Evolutionary conservation across 371 early-diverging fungal genomes (phyloP), one percentile per base, ranked within the genome.

Genomic region (Mortierella sp.): DNA sequence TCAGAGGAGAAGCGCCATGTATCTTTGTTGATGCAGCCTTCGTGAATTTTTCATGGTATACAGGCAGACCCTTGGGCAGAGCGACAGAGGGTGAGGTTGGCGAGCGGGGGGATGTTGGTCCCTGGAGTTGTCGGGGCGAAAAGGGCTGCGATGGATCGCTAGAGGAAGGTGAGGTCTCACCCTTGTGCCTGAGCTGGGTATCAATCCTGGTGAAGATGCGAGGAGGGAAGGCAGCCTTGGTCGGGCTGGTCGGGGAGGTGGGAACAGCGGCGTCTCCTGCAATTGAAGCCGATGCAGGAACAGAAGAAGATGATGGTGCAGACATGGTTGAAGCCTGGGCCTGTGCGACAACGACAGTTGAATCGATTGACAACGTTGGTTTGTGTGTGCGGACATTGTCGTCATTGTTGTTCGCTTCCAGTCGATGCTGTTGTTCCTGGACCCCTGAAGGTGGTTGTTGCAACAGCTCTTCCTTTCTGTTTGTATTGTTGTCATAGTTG

Each of bases 1-100:
- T 76, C 6, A 80, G 72, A 14, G 75, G 76, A 48, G 73, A 75
- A 48, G 80, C 53, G 28, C 80, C 80, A 51, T 80, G 80, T 19
- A 72, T 57, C 75, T 76, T 80, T 21, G 61, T 54, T 10, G 67
- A 71, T n/a, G 78, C 31, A 6, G 67, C 73, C 70, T 78, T 78
- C 16, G 73, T 73, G 55, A 76, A 76, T 34, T 72, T 80, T 24
- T 76, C 80, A 37, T 80, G 80, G 55, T 75, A 80, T 19, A 55
- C 34, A 37, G 80, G 80, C 50, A 80, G 72, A 26, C 76, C 80
- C 50, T 64, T 67, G 51, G 78, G 73, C 5, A 78, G 78, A 16
- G 78, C 46, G 48, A 19, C 28, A 24, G 44, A 34, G 14, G 70
- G 70, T 10, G 70, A 46, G 28, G 48, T 70, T 44, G 70, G 70